Conservation (phyloP, 106 monocot species). For the Iris macrosiphon region DNA sequence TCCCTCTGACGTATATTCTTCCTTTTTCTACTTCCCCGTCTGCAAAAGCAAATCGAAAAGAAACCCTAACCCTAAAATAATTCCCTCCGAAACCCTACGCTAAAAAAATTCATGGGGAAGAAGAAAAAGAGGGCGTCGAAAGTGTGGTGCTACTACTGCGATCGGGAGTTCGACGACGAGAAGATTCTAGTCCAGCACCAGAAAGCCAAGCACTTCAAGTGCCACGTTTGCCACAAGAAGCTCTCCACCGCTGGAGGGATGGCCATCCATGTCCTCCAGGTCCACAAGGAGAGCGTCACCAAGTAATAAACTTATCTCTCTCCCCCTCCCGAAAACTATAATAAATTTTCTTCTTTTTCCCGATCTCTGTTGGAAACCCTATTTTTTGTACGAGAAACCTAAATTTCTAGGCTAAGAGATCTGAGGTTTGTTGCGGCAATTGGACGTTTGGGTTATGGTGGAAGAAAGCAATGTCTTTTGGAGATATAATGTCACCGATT, state of each 20-base stretch:
- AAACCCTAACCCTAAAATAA: slow-evolving; percentile 1
- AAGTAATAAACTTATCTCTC: too few relatives aligned
- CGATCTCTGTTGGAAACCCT: too few relatives aligned
- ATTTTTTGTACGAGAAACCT: too few relatives aligned
- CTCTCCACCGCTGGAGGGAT: slow-evolving; percentile 96
- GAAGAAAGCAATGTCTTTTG: too few relatives aligned
- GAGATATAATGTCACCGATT: too few relatives aligned
- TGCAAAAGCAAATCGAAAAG: background rate
- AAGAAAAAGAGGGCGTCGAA: slow-evolving; percentile 90
- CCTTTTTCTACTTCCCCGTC: background rate
- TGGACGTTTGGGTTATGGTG: too few relatives aligned
- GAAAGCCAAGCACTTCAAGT: slow-evolving; percentile 99
- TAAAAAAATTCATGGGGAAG: slow-evolving; percentile 55
- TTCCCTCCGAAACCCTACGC: background rate
- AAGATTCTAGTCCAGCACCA: slow-evolving; percentile 98
- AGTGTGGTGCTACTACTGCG: slow-evolving; percentile 98
- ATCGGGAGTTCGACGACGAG: slow-evolving; percentile 99
- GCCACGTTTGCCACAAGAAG: slow-evolving; percentile 97
- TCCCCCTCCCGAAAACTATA: too few relatives aligned
- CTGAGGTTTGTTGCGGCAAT: too few relatives aligned
- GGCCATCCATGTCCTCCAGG: slow-evolving; percentile 98
- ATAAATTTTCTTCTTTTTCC: too few relatives aligned
- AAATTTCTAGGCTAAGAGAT: too few relatives aligned
- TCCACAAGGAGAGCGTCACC: slow-evolving; percentile 90
- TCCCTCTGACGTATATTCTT: too few relatives aligned